Base-by-base conservation (phyloP, 225 moss, liverwort and hornwort genomes). In the Antitrichia curtipendula region DNA sequence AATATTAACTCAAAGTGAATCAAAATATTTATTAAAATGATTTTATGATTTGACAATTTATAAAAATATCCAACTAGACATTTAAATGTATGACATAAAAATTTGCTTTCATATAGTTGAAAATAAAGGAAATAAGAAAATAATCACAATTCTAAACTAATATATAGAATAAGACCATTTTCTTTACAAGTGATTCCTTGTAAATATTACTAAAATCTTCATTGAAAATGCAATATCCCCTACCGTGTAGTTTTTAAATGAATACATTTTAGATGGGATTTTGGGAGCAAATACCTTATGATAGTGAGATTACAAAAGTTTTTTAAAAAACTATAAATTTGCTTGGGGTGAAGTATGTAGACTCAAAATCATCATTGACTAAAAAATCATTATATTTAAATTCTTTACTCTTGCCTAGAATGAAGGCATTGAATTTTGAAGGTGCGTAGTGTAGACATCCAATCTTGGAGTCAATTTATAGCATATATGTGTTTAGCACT, bases 301-400 rank as follows among this genome's bases (percentile, higher is more conserved):
- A 31, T 74, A 12, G 12, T 47, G 19, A 31, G 7, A 19, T 31
- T 47, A 73, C 7, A 47, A 47, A 73, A 31, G 28, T 68, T 41
- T 16, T 43, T 43, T 3, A 31, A 29, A 18, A 11, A 31, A 10
- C 4, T 18, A 3, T 18, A 1, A 47, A 47, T 47, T 31, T 73
- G 11, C 18, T 4, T 7, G 4, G 1, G 4, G 2, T 12, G 16
- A 27, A 3, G 7, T 12, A 7, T 10, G 1, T 74, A 74, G 7
- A 74, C 7, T 74, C 32, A 50, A 52, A 20, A 13, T 50, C 21
- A 22, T 14, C 23, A 15, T 52, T 13, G 3, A 9, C 14, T 14
- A 14, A 53, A 23, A 22, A 52, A 53, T 34, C 0, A 0, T 20
- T 7, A 23, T 8, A 53, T 36, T 15, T 9, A 53, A 6, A 23